Evolutionary conservation across 1,139 yeast species (phyloP), one percentile per base, ranked within the genome.

Genomic region (Sporopachydermia cereana): DNA sequence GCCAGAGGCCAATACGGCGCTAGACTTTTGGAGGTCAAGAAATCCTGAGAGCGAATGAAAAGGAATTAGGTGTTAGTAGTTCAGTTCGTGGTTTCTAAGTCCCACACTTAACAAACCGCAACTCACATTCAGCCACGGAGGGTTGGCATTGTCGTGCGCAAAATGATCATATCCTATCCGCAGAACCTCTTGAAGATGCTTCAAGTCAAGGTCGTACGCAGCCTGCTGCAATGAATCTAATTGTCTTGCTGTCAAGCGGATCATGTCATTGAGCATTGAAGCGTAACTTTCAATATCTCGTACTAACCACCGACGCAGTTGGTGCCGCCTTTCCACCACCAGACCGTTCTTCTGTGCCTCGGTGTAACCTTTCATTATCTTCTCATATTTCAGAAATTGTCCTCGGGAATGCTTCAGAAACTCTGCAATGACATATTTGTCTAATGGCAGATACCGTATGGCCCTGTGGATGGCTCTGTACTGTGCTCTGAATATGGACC

Each of bases 371-470:
- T 25, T 25, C 29, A 25, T 7, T 14, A 25, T 7, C 29, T 14
- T 7, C 12, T 14, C 14, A 14, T 25, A 25, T 14, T 25, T 7
- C 29, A 7, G 29, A 20, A 7, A 34, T 12, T 16, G 9, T 7
- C 22, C 5, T 7, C 39, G 39, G 9, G 22, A 12, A 12, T 34
- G 7, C 17, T 34, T n/a, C 22, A 16, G 39, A 21, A 7, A 34
- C n/a, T 16, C 22, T 9, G 12, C 20, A 34, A 34, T n/a, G 22
- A 34, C 39, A n/a, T n/a, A 12, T 34, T 34, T n/a, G n/a, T 34
- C 39, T 9, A 34, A 21, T n/a, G 39, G 39, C 18, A 34, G 39
- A n/a, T n/a, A 34, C 39, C 18, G 5, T n/a, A 34, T n/a, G n/a
- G 39, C 39, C 17, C 39, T 34, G 12, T 34, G 22, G 17, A 34